Base-by-base conservation (phyloP, 805 yeast species). In the Debaryomyces castellii region DNA sequence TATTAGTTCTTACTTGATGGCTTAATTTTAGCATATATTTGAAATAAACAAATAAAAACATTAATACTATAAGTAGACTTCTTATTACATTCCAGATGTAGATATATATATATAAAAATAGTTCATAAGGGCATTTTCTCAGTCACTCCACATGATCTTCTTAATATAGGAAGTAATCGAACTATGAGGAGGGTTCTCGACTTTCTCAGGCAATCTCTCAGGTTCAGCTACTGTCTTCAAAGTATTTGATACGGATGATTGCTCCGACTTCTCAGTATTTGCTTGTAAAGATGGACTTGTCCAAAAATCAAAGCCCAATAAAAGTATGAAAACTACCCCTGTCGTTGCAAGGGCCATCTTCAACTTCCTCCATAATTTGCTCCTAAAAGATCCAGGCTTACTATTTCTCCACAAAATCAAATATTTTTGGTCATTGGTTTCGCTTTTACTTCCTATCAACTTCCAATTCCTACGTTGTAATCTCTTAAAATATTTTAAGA, bases 401-500 rank as follows among this genome's bases (percentile, higher is more conserved):
- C 14, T 12, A 20, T 14, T 20, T 50, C 45, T 47, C 10, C 49
- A 41, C 32, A 53, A 47, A 12, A 55, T 45, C 24, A 55, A 51
- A 38, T 50, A 49, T 32, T 53, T 52, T 25, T 44, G 44, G 18
- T 45, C 49, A 23, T 46, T 40, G 8, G 44, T 45, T 24, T 45
- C 49, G 27, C 46, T 36, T 24, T 78, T 77, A 22, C 80, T 74
- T 3, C 82, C 87, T 27, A 81, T 64, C n/a, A 83, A 66, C 45
- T 63, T 69, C 86, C 85, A 84, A 10, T 71, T 71, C 18, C 61
- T 58, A 20, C 58, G 62, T 44, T 79, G 77, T 36, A 82, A 63
- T 47, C 62, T 69, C 40, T 66, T 69, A 7, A 82, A 62, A 6
- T 54, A 47, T 16, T 64, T 63, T 39, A 70, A 58, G 23, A 67